Evolutionary conservation across 2,329 filamentous ascomycete genomes (phyloP).

Genomic region (Lomentospora prolificans): DNA sequence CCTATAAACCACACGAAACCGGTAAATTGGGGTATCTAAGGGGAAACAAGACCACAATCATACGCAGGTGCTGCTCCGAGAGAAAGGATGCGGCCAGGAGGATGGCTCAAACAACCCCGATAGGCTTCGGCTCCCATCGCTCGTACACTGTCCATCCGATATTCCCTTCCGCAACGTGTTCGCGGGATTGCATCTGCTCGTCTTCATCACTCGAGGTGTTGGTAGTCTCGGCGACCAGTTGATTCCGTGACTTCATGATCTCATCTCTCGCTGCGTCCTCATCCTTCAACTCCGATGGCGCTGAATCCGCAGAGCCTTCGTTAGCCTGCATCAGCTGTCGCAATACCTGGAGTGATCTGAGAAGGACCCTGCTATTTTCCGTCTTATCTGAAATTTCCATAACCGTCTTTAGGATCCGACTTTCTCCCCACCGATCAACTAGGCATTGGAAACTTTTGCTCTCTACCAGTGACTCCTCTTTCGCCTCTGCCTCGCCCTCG

Average conservation of each 20-base stretch:
- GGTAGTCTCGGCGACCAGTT: background rate
- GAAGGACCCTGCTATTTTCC: slow-evolving; percentile 31
- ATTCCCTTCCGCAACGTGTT: slow-evolving; percentile 3
- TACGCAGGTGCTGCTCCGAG: no score
- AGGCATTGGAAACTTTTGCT: slow-evolving; percentile 19
- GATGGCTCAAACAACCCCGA: slow-evolving; percentile 10
- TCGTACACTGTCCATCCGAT: slow-evolving; percentile 10
- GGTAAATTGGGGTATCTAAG: background rate
- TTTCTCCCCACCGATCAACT: slow-evolving; percentile 25
- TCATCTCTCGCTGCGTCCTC: slow-evolving; percentile 29
- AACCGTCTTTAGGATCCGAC: slow-evolving; percentile 25
- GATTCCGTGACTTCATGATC: slow-evolving; percentile 22
- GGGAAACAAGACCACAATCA: background rate
- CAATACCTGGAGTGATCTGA: slow-evolving; percentile 34
- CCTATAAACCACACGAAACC: background rate
- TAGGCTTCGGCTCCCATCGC: slow-evolving; percentile 12
- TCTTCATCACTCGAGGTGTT: background rate
- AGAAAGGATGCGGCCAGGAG: no score
- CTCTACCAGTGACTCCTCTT: slow-evolving; percentile 17
- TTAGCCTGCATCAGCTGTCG: slow-evolving; percentile 26
- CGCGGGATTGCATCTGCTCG: background rate
- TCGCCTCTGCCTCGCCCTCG: slow-evolving; percentile 10
- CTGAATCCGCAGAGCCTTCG: slow-evolving; percentile 30
- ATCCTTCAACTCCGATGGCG: slow-evolving; percentile 22
- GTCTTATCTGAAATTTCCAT: slow-evolving; percentile 28